Conservation (phyloP, 352 stramenopile species). For the Phytophthora podocarpi region DNA sequence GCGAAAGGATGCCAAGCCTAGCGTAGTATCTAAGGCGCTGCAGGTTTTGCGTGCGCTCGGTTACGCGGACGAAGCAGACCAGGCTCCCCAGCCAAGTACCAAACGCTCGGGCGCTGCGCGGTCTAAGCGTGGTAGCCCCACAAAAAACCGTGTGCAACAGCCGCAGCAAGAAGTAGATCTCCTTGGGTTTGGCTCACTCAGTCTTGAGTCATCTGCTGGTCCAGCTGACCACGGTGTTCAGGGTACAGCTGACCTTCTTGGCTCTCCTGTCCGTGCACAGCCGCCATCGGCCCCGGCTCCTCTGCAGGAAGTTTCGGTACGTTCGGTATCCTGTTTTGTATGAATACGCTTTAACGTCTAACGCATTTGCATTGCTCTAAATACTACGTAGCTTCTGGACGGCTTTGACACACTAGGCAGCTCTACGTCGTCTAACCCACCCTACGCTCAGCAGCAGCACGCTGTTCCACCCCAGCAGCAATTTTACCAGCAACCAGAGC, state of each 20-base stretch:
- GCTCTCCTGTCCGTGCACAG: conserved; percentile 27
- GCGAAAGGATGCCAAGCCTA: conserved; percentile 76
- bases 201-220: conserved; percentile 41
- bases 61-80: conserved; percentile 53
- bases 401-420: conserved; percentile 53
- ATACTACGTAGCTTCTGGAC: conserved; percentile 42
- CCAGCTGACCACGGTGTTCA: conserved; percentile 13
- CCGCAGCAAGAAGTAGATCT: conserved; percentile 75
- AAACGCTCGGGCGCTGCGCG: conserved; percentile 15
- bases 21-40: conserved; percentile 73
- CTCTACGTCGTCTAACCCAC: conserved; percentile 36
- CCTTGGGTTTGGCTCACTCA: conserved; percentile 69
- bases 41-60: conserved; percentile 76
- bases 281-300: conserved; percentile 23
- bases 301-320: conserved; percentile 65
- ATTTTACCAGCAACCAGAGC: conserved; percentile 36
- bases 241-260: conserved; percentile 27
- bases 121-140: conserved; percentile 22
- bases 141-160: conserved; percentile 18
- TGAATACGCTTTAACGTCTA: conserved; percentile 10
- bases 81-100: conserved; percentile 11
- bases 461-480: conserved; percentile 32
- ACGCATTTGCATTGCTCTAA: neutral
- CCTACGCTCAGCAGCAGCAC: conserved; percentile 44
- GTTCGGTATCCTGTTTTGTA: conserved; percentile 19